Evolutionary conservation across 2,329 filamentous ascomycete genomes (phyloP), one percentile per base, ranked within the genome.

Genomic region (Xylaria sp.): DNA sequence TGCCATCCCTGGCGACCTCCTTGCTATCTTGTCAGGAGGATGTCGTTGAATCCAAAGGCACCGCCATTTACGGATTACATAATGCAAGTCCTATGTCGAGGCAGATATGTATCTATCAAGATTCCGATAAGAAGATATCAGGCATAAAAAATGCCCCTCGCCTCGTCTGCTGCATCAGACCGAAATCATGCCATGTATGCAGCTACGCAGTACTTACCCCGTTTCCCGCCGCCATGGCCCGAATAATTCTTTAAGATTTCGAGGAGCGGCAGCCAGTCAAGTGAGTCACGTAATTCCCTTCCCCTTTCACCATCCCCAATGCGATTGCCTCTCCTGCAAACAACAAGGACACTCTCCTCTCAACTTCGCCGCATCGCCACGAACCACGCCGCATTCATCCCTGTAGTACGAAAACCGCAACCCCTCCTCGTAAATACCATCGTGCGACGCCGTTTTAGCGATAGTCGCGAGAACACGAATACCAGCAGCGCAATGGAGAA

Each of bases 271-370:
- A 30, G 23, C 56, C 50, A 61, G 58, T 60, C 16, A 47, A 64
- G 60, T 64, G 60, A 64, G 56, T 63, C 63, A 61, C 58, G 58
- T 60, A 30, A 11, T 16, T 30, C 37, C 8, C 23, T 30, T 30
- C 23, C 23, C 23, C 23, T 30, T 30, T 30, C 23, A 30, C 23
- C 37, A 42, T 48, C 54, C 39, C 56, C 60, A 59, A 64, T 64
- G 63, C 63, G 62, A 62, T 55, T 63, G 49, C 57, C 34, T 11
- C 51, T 49, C 19, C 55, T 58, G 44, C 60, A 39, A 56, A 19
- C 55, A 23, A 44, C 57, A 37, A 60, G 49, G 58, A 57, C 61
- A 54, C 35, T 61, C 9, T 19, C 52, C 56, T 52, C 53, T 18
- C 16, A 52, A 39, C 52, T 59, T 48, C 48, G 52, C 34, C 48